A percentile compares a stretch with the other conserved stretches of the same genome.
Conservation (phyloP, 768 basidiomycete genomes). For the Suillus variegatus region DNA sequence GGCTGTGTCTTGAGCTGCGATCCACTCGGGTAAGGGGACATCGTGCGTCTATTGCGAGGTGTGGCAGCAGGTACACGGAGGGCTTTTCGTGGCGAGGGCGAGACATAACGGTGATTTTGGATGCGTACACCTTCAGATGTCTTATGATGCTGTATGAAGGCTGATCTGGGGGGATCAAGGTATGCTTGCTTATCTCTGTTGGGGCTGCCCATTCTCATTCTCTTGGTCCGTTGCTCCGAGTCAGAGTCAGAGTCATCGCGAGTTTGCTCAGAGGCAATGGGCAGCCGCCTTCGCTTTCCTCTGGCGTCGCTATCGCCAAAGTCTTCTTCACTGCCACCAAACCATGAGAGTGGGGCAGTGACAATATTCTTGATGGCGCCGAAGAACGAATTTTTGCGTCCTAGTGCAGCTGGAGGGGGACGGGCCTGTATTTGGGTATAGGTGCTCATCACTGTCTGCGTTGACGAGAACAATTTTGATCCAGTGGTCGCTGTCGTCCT, state of each 20-base stretch:
- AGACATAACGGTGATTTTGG: constrained; percentile 22
- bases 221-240: constrained; percentile 43
- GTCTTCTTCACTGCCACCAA: constrained; percentile 53
- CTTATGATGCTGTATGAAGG: constrained; percentile 35
- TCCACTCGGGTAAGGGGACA: constrained; percentile 41
- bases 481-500: constrained; percentile 18
- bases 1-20: constrained; percentile 35
- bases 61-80: constrained; percentile 32
- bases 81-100: constrained; percentile 31
- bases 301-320: constrained; percentile 40
- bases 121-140: constrained; percentile 20
- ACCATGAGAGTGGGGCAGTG: constrained; percentile 58
- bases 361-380: constrained; percentile 68
- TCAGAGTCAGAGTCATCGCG: constrained; percentile 37
- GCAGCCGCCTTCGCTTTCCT: constrained; percentile 57
- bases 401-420: constrained; percentile 35
- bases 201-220: constrained; percentile 49
- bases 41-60: constrained; percentile 40
- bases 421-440: constrained; percentile 27
- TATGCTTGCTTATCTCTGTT: constrained; percentile 42
- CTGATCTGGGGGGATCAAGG: constrained; percentile 55
- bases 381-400: constrained; percentile 59
- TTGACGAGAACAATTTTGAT: constrained; percentile 11
- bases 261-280: constrained; percentile 24
- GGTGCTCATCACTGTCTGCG: constrained; percentile 28